These are phyloP conservation scores for Trichoderma arundinaceum DNA, from an alignment of 2,329 filamentous ascomycete species.

Conservation along the genomic window DNA sequence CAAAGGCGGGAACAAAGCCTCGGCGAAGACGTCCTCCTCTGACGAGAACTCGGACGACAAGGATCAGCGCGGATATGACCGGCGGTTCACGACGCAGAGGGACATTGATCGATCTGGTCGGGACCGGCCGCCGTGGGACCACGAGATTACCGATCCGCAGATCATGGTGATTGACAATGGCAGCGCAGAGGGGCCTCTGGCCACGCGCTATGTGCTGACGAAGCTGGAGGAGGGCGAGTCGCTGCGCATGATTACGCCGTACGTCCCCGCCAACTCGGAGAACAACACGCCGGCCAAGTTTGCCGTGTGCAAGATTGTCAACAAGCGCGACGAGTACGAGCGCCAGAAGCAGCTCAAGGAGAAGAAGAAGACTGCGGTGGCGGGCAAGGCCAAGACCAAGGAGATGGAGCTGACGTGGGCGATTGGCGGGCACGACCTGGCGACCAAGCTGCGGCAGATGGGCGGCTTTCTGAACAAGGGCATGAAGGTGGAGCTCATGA, in stretches of 20 bases:
- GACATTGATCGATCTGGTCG: slow-evolving; percentile 45
- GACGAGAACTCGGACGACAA: slow-evolving; percentile 33
- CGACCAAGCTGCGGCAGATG: slow-evolving; percentile 71
- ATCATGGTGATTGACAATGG: slow-evolving; percentile 52
- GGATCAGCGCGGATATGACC: slow-evolving; percentile 40
- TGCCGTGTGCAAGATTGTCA: slow-evolving; percentile 74
- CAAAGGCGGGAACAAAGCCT: slow-evolving; percentile 15
- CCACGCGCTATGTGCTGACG: slow-evolving; percentile 49
- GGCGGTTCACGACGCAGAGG: slow-evolving; percentile 45
- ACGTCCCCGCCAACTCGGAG: slow-evolving; percentile 42
- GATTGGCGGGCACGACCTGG: slow-evolving; percentile 76
- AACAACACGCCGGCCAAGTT: slow-evolving; percentile 37
- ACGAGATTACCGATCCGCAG: slow-evolving; percentile 51
- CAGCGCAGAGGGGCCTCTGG: slow-evolving; percentile 47
- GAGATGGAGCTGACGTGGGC: slow-evolving; percentile 91
- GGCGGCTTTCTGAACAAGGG: slow-evolving; percentile 74
- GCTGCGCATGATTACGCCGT: slow-evolving; percentile 52
- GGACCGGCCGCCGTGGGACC: slow-evolving; percentile 50
- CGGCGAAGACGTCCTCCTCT: neutral
- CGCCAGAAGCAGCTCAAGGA: slow-evolving; percentile 51
- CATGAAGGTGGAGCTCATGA: slow-evolving; percentile 72
- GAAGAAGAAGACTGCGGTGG: slow-evolving; percentile 51
- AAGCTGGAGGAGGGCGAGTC: slow-evolving; percentile 46
- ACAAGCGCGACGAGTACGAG: slow-evolving; percentile 59
- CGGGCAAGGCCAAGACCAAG: slow-evolving; percentile 61